These are phyloP conservation scores for Populus trichocarpa DNA, from an alignment of 441 rosid genomes.

Conservation along the genomic window DNA sequence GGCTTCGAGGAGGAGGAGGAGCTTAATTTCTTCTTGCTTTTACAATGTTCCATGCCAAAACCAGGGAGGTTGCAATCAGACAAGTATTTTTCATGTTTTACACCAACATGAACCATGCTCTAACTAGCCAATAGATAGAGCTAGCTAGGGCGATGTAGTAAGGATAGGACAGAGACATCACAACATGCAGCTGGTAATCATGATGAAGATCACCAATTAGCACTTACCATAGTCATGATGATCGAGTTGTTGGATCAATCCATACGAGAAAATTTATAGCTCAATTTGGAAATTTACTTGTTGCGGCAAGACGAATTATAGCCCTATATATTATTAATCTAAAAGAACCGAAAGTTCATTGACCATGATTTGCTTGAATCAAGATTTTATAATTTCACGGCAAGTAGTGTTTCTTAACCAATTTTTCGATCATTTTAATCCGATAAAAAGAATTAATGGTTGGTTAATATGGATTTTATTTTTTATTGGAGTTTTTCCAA, in stretches of 20 bases:
- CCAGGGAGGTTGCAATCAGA: no score
- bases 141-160: background rate
- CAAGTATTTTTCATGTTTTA: background rate
- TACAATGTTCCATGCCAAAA: no score
- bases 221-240: background rate
- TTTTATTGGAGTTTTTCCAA: no score
- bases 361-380: no score
- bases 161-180: background rate
- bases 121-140: background rate
- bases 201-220: background rate
- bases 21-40: background rate
- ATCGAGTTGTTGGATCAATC: background rate
- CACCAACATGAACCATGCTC: background rate
- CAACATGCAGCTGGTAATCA: no score
- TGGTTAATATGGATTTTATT: no score
- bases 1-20: background rate
- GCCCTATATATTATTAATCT: background rate
- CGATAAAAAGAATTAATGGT: background rate
- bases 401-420: no score
- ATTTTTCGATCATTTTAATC: background rate
- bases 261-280: background rate
- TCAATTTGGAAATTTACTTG: background rate
- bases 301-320: constrained; percentile 15
- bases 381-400: no score
- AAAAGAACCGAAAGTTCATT: background rate